A percentile compares a stretch with the other conserved stretches of the same genome.
Conservation (phyloP, 441 rosid genomes). For the Adansonia madagascariensis region DNA sequence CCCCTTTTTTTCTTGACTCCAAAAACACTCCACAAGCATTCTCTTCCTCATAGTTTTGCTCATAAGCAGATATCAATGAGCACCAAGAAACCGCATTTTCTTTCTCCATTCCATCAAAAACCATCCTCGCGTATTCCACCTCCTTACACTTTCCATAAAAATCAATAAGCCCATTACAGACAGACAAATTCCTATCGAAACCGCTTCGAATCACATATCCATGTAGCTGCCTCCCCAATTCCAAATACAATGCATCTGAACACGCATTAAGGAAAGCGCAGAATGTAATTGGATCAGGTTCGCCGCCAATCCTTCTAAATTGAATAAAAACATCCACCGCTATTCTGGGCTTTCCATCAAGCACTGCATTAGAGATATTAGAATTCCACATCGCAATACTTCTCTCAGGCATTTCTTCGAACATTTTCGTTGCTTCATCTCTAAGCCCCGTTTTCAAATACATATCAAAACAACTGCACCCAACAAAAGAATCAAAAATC, state of each 20-base stretch:
- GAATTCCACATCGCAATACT: slow-evolving; percentile 79
- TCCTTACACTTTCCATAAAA: slow-evolving; percentile 81
- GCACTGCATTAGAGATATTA: slow-evolving; percentile 67
- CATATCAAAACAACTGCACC: slow-evolving; percentile 83
- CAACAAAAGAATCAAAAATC: slow-evolving; percentile 61
- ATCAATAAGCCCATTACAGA: slow-evolving; percentile 75
- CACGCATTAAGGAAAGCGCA: slow-evolving; percentile 78
- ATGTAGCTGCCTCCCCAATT: slow-evolving; percentile 66
- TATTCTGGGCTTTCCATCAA: slow-evolving; percentile 47
- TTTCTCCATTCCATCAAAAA: slow-evolving; percentile 51
- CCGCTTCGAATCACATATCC: slow-evolving; percentile 60
- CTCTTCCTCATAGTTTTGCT: slow-evolving; percentile 80
- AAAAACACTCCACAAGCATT: slow-evolving; percentile 58
- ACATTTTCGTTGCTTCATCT: slow-evolving; percentile 62
- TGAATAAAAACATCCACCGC: slow-evolving; percentile 60
- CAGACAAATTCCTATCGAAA: slow-evolving; percentile 54
- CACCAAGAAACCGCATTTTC: slow-evolving; percentile 89
- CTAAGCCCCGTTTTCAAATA: slow-evolving; percentile 57
- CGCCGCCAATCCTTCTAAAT: slow-evolving; percentile 57
- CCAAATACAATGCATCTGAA: slow-evolving; percentile 48
- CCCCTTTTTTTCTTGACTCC: slow-evolving; percentile 53
- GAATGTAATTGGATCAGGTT: slow-evolving; percentile 70
- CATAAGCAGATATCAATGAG: slow-evolving; percentile 63
- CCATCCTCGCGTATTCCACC: slow-evolving; percentile 49
- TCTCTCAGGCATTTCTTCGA: slow-evolving; percentile 79